Percentiles rank a stretch among this genome's conserved stretches.
Conservation (phyloP, 2,329 filamentous ascomycete species). For the Trichoderma aggressivum region DNA sequence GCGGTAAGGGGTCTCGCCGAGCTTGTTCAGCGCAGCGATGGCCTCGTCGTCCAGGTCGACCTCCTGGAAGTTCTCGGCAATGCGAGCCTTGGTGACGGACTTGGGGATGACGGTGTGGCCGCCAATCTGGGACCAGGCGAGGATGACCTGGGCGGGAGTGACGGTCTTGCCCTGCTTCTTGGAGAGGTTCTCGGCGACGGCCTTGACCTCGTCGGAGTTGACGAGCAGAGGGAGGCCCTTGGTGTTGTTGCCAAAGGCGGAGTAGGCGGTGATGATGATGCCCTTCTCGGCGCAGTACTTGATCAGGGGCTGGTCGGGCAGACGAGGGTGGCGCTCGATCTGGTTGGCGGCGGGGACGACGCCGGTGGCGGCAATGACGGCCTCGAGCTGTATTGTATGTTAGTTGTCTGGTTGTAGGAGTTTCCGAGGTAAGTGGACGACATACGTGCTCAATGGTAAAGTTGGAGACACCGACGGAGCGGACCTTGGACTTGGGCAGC, state of each 20-base stretch:
- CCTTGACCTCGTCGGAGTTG: slow-evolving; percentile 54
- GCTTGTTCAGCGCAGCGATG: slow-evolving; percentile 57
- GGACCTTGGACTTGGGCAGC: slow-evolving; percentile 58
- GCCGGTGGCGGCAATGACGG: slow-evolving; percentile 54
- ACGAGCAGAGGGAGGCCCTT: slow-evolving; percentile 49
- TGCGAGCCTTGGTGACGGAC: slow-evolving; percentile 64
- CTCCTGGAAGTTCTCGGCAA: slow-evolving; percentile 67
- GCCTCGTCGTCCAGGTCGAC: slow-evolving; percentile 58
- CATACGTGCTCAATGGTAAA: slow-evolving; percentile 57
- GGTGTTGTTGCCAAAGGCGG: slow-evolving; percentile 49
- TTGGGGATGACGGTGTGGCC: slow-evolving; percentile 74
- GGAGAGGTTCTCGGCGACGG: slow-evolving; percentile 49
- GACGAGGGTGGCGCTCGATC: slow-evolving; percentile 64
- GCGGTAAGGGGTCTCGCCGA: slow-evolving; percentile 51
- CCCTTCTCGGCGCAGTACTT: slow-evolving; percentile 59
- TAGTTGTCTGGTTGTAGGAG: background rate
- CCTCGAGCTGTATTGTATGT: slow-evolving; percentile 43
- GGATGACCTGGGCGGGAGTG: slow-evolving; percentile 45
- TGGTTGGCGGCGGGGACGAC: slow-evolving; percentile 63
- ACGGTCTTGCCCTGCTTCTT: slow-evolving; percentile 35
- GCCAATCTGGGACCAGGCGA: slow-evolving; percentile 57
- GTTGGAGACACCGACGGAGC: slow-evolving; percentile 71
- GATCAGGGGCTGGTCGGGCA: slow-evolving; percentile 54
- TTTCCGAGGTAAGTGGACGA: background rate
- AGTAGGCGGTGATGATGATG: slow-evolving; percentile 67